Conservation (phyloP, 441 rosid species). For the Gossypium trilobum region DNA sequence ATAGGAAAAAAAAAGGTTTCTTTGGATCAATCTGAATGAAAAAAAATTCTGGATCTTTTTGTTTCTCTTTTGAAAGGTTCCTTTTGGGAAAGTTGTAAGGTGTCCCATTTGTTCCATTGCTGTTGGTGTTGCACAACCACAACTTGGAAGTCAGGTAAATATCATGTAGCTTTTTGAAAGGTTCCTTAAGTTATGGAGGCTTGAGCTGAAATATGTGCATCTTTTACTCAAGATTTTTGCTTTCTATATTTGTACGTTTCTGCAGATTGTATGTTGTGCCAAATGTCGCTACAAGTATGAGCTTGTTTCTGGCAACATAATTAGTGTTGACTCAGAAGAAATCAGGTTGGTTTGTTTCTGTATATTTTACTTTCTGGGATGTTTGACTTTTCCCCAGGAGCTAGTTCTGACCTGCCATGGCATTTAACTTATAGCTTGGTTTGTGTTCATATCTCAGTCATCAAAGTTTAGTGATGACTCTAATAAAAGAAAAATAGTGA, state of each 20-base stretch:
- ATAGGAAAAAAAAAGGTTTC: neutral
- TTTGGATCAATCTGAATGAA: neutral
- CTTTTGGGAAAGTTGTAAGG: constrained; percentile 82
- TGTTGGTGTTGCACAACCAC: constrained; percentile 81
- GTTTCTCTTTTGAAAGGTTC: constrained; percentile 43
- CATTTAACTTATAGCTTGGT: neutral
- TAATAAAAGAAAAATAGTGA: neutral
- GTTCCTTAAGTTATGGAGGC: neutral
- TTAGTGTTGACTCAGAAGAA: constrained; percentile 68
- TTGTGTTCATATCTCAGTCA: neutral
- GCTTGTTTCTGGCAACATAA: constrained; percentile 80
- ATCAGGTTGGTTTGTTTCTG: constrained; percentile 50
- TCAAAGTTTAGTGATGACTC: neutral
- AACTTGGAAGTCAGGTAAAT: constrained; percentile 72
- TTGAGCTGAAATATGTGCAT: neutral
- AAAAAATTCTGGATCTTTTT: neutral
- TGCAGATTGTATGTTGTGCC: constrained; percentile 72
- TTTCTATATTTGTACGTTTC: constrained; percentile 2
- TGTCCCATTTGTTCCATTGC: constrained; percentile 80
- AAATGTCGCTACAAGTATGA: constrained; percentile 82
- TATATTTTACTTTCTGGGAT: neutral
- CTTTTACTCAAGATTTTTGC: neutral
- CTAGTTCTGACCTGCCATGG: neutral
- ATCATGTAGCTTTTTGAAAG: neutral
- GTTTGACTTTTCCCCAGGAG: neutral